These are phyloP conservation scores for Beauveria medogensis DNA, from an alignment of 2,329 filamentous ascomycete species.

Conservation along the genomic window DNA sequence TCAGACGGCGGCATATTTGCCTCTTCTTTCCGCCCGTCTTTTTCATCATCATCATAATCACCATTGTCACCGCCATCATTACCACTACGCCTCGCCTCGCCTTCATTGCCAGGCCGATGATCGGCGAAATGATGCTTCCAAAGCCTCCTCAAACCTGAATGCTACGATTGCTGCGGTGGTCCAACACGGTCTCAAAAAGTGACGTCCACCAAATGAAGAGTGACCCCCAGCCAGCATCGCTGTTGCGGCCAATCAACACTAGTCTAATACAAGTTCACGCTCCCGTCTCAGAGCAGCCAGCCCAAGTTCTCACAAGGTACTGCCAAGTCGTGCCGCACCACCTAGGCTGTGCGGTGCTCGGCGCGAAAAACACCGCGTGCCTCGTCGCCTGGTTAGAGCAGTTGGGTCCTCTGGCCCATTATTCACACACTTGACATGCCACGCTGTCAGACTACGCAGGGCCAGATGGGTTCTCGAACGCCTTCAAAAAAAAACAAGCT, in stretches of 20 bases:
- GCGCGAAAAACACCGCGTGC: not conserved
- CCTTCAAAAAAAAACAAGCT: not conserved
- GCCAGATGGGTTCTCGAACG: conserved; percentile 8
- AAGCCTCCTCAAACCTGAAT: not conserved
- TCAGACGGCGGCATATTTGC: not conserved
- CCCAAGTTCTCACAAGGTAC: not conserved
- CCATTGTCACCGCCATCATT: not conserved
- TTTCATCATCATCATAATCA: not conserved
- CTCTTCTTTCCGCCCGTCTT: too few species aligned
- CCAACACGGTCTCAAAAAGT: not conserved
- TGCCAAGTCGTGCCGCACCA: not conserved
- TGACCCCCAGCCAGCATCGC: not conserved
- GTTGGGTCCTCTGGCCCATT: not conserved
- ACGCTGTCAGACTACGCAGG: conserved; percentile 7
- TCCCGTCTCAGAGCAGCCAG: not conserved
- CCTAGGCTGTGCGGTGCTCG: not conserved
- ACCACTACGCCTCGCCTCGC: not conserved
- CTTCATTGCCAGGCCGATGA: not conserved
- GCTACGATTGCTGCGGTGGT: not conserved
- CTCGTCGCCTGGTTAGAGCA: not conserved
- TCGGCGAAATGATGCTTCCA: not conserved
- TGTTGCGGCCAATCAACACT: not conserved
- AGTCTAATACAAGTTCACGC: not conserved
- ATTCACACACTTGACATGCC: not conserved
- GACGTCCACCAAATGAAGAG: not conserved